phyloP scores from a whole-genome alignment of 2,329 filamentous ascomycete genomes.

The Colletotrichum cereale region DNA sequence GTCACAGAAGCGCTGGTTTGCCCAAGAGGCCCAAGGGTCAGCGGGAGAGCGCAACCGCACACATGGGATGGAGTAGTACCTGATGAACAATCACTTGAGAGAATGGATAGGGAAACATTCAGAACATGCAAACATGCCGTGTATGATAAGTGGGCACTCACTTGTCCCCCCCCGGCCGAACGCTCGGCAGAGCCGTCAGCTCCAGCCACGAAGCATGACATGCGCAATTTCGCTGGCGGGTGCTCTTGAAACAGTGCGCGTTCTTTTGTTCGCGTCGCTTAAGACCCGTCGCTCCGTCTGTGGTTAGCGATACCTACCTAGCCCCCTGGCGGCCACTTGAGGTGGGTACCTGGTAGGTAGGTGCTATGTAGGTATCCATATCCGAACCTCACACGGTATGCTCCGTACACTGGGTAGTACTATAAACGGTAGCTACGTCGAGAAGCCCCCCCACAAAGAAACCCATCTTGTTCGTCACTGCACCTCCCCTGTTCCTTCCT shows the following conservation, averaged over 20 bases:
- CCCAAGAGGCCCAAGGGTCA: not conserved
- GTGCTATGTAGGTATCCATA: no score
- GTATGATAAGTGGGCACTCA: not conserved
- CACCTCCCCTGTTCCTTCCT: not conserved
- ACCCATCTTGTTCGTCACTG: not conserved
- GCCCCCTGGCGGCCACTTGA: not conserved
- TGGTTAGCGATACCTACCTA: not conserved
- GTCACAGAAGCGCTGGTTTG: not conserved
- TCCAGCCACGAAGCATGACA: slow-evolving; percentile 24
- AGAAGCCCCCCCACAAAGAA: not conserved
- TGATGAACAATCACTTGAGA: not conserved
- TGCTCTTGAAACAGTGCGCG: slow-evolving; percentile 37
- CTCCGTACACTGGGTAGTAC: no score
- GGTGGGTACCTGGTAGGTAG: not conserved
- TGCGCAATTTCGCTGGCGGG: slow-evolving; percentile 30
- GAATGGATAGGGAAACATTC: not conserved
- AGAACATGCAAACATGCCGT: not conserved
- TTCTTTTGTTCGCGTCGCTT: slow-evolving; percentile 18
- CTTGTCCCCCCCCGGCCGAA: not conserved
- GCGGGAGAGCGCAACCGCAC: not conserved
- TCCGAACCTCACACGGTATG: not conserved
- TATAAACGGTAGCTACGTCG: not conserved
- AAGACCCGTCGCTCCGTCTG: not conserved
- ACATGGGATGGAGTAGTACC: not conserved
- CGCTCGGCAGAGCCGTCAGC: slow-evolving; percentile 4